These are phyloP conservation scores for Wilcoxina mikolae DNA, from an alignment of 495 filamentous ascomycete genomes.

Conservation along the genomic window DNA sequence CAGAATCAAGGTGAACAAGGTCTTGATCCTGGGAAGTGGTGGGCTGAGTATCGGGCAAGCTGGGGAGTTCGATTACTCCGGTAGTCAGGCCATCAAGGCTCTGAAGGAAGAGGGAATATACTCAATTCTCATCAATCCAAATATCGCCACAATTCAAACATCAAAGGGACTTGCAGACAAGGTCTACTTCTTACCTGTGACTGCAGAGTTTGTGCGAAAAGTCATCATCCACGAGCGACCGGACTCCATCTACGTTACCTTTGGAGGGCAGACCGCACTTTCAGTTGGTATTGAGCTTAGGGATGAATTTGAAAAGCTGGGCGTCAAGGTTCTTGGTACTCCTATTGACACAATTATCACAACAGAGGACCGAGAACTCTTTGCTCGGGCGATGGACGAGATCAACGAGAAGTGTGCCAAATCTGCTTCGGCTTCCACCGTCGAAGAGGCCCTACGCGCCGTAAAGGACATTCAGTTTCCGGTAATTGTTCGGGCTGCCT, in stretches of 20 bases:
- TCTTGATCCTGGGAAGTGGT: conserved; percentile 81
- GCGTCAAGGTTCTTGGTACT: conserved; percentile 87
- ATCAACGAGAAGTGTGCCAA: conserved; percentile 97
- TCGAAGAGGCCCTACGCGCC: conserved; percentile 70
- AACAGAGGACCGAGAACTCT: conserved; percentile 92
- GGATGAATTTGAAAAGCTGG: conserved; percentile 81
- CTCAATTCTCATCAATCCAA: conserved; percentile 93
- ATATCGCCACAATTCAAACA: conserved; percentile 97
- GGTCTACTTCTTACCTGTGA: conserved; percentile 95
- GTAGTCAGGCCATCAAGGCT: conserved; percentile 85
- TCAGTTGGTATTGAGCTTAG: conserved; percentile 92
- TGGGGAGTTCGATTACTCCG: conserved; percentile 97
- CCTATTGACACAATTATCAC: conserved; percentile 97
- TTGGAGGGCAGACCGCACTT: conserved; percentile 89
- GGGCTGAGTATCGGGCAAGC: conserved; percentile 93
- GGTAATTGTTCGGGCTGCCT: conserved; percentile 92
- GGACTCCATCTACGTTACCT: conserved; percentile 91
- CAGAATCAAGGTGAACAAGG: conserved; percentile 76
- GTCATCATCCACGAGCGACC: conserved; percentile 85
- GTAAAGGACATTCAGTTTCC: conserved; percentile 87
- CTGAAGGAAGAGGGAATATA: conserved; percentile 90
- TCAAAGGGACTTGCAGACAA: conserved; percentile 95
- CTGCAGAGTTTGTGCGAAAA: conserved; percentile 91
- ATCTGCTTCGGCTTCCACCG: conserved; percentile 73
- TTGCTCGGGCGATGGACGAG: conserved; percentile 94